phyloP scores from a whole-genome alignment of 2,329 filamentous ascomycete genomes.

The Microdochium bolleyi region DNA sequence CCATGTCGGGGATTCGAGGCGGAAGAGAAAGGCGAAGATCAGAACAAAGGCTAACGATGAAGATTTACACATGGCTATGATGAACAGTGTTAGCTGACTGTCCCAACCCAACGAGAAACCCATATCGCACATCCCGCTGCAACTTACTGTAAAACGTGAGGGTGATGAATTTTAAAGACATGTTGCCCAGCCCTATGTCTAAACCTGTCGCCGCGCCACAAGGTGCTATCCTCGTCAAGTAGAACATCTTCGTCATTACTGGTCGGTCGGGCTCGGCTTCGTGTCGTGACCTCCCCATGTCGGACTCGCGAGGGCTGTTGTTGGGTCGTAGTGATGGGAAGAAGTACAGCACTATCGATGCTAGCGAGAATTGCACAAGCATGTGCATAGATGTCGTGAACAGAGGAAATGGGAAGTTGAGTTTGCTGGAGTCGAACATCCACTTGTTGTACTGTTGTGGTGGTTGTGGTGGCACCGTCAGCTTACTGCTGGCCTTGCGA shows the following conservation, averaged over 20 bases:
- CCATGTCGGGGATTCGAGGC: constrained; percentile 79
- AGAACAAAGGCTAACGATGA: constrained; percentile 93
- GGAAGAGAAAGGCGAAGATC: constrained; percentile 89
- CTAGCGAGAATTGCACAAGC: constrained; percentile 82
- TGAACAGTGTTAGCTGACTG: constrained; percentile 13
- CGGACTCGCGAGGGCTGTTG: constrained; percentile 33
- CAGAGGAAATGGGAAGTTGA: constrained; percentile 89
- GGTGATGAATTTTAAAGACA: constrained; percentile 90
- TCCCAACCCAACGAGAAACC: neutral
- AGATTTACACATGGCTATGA: constrained; percentile 90
- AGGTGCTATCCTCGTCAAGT: constrained; percentile 82
- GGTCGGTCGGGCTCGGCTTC: constrained; percentile 45
- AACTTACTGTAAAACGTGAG: constrained; percentile 85
- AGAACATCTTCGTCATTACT: constrained; percentile 86
- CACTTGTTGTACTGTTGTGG: constrained; percentile 95
- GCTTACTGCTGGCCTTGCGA: neutral
- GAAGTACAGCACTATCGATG: constrained; percentile 70
- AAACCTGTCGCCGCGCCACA: constrained; percentile 89
- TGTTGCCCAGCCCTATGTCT: constrained; percentile 94
- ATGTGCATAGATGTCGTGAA: constrained; percentile 96
- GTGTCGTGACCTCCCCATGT: constrained; percentile 41
- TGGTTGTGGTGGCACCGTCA: constrained; percentile 14
- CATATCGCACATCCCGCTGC: neutral
- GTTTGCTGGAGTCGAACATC: constrained; percentile 86
- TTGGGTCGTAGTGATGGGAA: constrained; percentile 74